Conservation (phyloP, 768 basidiomycete genomes). For the Russula vinacea region DNA sequence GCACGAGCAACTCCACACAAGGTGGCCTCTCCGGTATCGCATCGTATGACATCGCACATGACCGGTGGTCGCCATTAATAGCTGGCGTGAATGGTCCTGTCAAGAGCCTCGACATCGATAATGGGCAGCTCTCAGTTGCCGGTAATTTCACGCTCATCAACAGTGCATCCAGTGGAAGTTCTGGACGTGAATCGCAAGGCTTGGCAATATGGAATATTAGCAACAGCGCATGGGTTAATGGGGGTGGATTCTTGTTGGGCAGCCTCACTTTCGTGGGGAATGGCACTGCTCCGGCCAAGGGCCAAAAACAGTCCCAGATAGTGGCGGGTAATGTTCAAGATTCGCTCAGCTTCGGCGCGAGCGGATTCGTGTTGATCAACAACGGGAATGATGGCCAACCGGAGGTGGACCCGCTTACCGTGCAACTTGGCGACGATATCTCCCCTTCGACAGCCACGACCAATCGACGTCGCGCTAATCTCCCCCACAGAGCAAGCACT, state of each 20-base stretch:
- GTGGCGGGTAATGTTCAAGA: slow-evolving; percentile 64
- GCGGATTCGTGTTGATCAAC: slow-evolving; percentile 74
- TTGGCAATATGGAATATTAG: slow-evolving; percentile 72
- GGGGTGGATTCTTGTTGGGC: slow-evolving; percentile 70
- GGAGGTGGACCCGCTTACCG: slow-evolving; percentile 56
- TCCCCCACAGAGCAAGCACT: slow-evolving; percentile 37
- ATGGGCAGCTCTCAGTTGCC: slow-evolving; percentile 56
- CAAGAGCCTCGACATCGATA: slow-evolving; percentile 50
- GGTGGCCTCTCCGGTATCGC: slow-evolving; percentile 60
- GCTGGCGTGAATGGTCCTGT: slow-evolving; percentile 79
- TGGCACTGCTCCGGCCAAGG: slow-evolving; percentile 48
- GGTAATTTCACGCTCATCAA: slow-evolving; percentile 69
- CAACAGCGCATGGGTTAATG: slow-evolving; percentile 63
- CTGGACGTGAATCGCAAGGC: slow-evolving; percentile 48
- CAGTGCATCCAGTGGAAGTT: slow-evolving; percentile 38
- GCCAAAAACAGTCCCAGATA: slow-evolving; percentile 48
- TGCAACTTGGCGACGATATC: slow-evolving; percentile 50
- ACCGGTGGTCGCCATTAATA: slow-evolving; percentile 64
- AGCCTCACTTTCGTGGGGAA: slow-evolving; percentile 68
- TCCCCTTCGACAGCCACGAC: slow-evolving; percentile 36
- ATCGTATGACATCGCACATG: slow-evolving; percentile 61
- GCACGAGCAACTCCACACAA: slow-evolving; percentile 55
- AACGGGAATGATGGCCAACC: slow-evolving; percentile 57
- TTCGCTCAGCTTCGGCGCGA: slow-evolving; percentile 64
- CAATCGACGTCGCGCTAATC: slow-evolving; percentile 42